A percentile compares a stretch with the other conserved stretches of the same genome.
These are phyloP conservation scores for Aspergillus glaucus DNA, from an alignment of 2,329 filamentous ascomycete genomes.

Conservation along the genomic window DNA sequence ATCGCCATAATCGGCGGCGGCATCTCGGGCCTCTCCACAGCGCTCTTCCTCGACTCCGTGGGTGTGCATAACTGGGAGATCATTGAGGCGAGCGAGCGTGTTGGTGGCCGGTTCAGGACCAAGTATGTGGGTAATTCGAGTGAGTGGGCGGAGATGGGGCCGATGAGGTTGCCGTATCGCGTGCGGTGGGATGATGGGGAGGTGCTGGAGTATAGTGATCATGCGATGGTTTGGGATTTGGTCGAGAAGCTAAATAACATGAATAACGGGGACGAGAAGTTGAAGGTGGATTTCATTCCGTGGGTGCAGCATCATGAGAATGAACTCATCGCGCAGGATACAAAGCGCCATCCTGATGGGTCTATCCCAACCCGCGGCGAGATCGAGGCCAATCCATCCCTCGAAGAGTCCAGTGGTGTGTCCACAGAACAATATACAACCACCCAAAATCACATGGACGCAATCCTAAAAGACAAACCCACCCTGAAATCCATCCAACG, in stretches of 20 bases:
- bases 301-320: conserved; percentile 24
- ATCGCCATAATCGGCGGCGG: conserved; percentile 24
- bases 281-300: conserved; percentile 22
- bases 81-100: conserved; percentile 35
- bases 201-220: conserved; percentile 16
- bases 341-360: conserved; percentile 16
- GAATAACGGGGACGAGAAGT: conserved; percentile 15
- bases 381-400: conserved; percentile 10
- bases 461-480: conserved; percentile 10
- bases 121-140: conserved; percentile 29
- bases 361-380: conserved; percentile 18
- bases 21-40: conserved; percentile 41
- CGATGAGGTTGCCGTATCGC: conserved; percentile 20
- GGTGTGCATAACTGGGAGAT: conserved; percentile 42
- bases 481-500: conserved; percentile 16
- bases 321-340: conserved; percentile 18
- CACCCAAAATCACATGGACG: conserved; percentile 11
- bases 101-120: conserved; percentile 42
- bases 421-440: conserved; percentile 5
- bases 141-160: conserved; percentile 24
- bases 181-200: conserved; percentile 17
- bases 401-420: conserved; percentile 12
- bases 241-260: conserved; percentile 17
- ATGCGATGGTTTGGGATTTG: conserved; percentile 19
- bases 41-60: conserved; percentile 38